phyloP scores from a whole-genome alignment of 2,329 filamentous ascomycete genomes.

The Claviceps sp. region DNA sequence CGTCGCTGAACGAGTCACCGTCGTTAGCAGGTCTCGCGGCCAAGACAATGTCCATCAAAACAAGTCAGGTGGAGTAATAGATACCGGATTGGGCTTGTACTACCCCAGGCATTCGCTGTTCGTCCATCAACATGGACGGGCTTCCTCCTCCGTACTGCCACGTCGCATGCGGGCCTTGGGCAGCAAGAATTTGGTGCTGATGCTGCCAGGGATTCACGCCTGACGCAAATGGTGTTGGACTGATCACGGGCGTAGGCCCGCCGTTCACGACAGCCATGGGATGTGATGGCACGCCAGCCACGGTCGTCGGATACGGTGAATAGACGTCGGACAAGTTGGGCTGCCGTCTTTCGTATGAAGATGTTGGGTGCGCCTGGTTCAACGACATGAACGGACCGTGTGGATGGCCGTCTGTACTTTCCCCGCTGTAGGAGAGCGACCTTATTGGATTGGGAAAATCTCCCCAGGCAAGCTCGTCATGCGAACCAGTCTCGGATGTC shows the following conservation, averaged over 20 bases:
- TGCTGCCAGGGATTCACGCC: constrained; percentile 32
- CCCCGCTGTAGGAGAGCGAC: constrained; percentile 36
- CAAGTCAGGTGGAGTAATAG: constrained; percentile 10
- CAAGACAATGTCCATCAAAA: constrained; percentile 3
- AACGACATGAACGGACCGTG: constrained; percentile 27
- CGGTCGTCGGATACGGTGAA: constrained; percentile 23
- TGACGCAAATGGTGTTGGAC: constrained; percentile 16
- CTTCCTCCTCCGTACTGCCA: constrained; percentile 22
- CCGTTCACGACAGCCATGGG: constrained; percentile 19
- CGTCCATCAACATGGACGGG: constrained; percentile 8
- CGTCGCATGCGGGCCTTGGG: constrained; percentile 10
- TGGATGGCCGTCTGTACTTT: constrained; percentile 22
- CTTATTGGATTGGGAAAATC: constrained; percentile 28
- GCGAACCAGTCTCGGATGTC: constrained; percentile 22
- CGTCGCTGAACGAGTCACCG: background rate
- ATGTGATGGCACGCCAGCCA: constrained; percentile 22
- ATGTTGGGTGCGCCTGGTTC: constrained; percentile 21
- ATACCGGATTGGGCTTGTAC: constrained; percentile 8
- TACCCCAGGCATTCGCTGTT: constrained; percentile 6
- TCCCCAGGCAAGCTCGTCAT: constrained; percentile 33
- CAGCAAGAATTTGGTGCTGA: constrained; percentile 21
- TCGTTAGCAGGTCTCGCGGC: background rate
- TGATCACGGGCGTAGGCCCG: constrained; percentile 19
- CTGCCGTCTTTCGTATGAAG: constrained; percentile 29
- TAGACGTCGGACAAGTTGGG: constrained; percentile 32